These are phyloP conservation scores for Blastocystis sp. DNA, from an alignment of 352 stramenopile genomes.

Conservation along the genomic window DNA sequence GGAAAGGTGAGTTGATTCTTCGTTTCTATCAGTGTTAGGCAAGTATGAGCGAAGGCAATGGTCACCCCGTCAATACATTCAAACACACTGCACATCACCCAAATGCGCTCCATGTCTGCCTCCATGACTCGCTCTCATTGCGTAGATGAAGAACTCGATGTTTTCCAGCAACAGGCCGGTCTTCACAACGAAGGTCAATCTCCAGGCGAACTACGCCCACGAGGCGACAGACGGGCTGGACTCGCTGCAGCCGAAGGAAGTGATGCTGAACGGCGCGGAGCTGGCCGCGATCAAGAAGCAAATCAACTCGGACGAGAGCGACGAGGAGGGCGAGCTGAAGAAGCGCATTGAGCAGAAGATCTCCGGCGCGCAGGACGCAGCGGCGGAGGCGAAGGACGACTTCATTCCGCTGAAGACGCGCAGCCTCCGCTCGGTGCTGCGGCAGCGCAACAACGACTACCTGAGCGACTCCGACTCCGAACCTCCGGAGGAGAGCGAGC, in stretches of 20 bases:
- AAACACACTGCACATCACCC: no score
- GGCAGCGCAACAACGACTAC: neutral
- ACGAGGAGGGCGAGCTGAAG: neutral
- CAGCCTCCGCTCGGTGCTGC: neutral
- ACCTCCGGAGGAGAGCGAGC: neutral
- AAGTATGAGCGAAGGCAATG: no score
- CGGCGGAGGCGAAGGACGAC: neutral
- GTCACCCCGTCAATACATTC: no score
- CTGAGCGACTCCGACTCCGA: neutral
- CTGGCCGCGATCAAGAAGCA: neutral
- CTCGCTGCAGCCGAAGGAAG: neutral
- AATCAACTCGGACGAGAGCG: neutral
- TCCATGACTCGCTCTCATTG: neutral
- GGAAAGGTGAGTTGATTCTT: no score
- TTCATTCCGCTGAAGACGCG: slow-evolving; percentile 12
- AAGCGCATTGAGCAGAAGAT: no score
- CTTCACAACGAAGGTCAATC: slow-evolving; percentile 27
- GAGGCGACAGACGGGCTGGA: slow-evolving; percentile 49
- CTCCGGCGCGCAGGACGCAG: no score
- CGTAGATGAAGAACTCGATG: slow-evolving; percentile 13
- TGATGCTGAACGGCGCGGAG: neutral
- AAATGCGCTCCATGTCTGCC: no score
- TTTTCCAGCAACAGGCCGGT: slow-evolving; percentile 51
- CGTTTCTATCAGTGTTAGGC: no score
- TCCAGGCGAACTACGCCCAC: slow-evolving; percentile 3